phyloP scores from a whole-genome alignment of 169 alveolate species.

The Besnoitia besnoiti region DNA sequence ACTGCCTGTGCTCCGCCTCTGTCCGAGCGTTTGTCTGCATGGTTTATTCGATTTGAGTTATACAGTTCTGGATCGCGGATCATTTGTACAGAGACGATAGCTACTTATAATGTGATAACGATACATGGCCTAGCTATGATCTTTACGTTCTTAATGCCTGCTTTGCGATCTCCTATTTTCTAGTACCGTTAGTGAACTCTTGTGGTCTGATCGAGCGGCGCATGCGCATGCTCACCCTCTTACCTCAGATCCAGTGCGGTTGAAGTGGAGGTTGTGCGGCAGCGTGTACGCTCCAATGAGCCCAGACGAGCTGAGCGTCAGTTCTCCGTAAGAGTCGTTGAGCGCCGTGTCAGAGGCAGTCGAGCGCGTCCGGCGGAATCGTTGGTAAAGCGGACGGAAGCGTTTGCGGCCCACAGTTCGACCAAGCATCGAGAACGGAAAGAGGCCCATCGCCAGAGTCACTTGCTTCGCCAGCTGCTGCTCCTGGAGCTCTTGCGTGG shows the following conservation, averaged over 20 bases:
- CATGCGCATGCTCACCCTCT: too few species aligned
- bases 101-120: too few species aligned
- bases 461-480: conserved; percentile 78
- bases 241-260: conserved; percentile 51
- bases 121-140: too few species aligned
- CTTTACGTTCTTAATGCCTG: too few species aligned
- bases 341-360: conserved; percentile 78
- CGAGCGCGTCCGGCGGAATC: conserved; percentile 76
- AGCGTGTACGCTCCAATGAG: conserved; percentile 66
- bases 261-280: conserved; percentile 67
- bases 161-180: too few species aligned
- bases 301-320: conserved; percentile 67
- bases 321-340: conserved; percentile 76
- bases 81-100: too few species aligned
- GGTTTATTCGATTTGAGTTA: too few species aligned
- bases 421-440: conserved; percentile 77
- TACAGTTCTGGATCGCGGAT: too few species aligned
- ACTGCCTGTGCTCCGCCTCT: too few species aligned
- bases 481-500: conserved; percentile 77
- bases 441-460: conserved; percentile 78
- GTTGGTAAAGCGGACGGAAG: conserved; percentile 75
- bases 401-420: conserved; percentile 78
- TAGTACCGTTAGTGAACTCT: background rate
- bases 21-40: too few species aligned
- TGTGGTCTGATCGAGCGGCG: too few species aligned